Evolutionary conservation across 1,139 yeast species (phyloP).

Genomic region (Saccharomyces uvarum): DNA sequence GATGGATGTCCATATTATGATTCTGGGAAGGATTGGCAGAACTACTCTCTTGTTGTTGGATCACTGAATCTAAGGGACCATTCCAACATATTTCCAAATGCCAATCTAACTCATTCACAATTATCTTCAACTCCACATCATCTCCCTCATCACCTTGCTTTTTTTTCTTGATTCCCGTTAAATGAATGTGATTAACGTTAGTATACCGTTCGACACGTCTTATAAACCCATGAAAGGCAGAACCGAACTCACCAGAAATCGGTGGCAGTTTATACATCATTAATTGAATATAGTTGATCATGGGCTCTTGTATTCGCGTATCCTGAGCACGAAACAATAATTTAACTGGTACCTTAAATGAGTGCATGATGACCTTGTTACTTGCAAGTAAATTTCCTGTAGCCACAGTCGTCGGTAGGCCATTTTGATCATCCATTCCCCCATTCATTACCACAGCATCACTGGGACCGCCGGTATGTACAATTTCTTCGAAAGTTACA

Average conservation of each 20-base stretch:
- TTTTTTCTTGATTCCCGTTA: conserved; percentile 16
- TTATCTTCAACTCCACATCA: conserved; percentile 18
- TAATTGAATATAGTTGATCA: conserved; percentile 21
- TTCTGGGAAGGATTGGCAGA: neutral
- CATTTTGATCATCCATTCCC: conserved; percentile 5
- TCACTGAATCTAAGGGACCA: conserved; percentile 23
- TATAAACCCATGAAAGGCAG: conserved; percentile 26
- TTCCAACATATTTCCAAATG: conserved; percentile 30
- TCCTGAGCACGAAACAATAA: conserved; percentile 27
- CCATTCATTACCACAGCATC: neutral
- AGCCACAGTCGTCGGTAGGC: conserved; percentile 3
- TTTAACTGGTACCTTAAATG: conserved; percentile 28
- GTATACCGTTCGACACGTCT: conserved; percentile 29
- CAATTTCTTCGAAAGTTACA: conserved; percentile 27
- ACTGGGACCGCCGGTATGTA: conserved; percentile 5
- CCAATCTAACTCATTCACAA: conserved; percentile 31
- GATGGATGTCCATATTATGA: neutral
- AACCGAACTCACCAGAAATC: conserved; percentile 25
- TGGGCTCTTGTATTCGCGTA: conserved; percentile 27
- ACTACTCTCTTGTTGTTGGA: conserved; percentile 3
- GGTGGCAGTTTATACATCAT: conserved; percentile 28
- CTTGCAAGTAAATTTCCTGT: conserved; percentile 6
- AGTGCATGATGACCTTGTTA: conserved; percentile 25
- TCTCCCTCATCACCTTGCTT: conserved; percentile 6
- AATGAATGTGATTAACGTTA: conserved; percentile 22